Conservation (phyloP, 371 early-diverging fungal genomes). For the Actinomortierella ambigua region DNA sequence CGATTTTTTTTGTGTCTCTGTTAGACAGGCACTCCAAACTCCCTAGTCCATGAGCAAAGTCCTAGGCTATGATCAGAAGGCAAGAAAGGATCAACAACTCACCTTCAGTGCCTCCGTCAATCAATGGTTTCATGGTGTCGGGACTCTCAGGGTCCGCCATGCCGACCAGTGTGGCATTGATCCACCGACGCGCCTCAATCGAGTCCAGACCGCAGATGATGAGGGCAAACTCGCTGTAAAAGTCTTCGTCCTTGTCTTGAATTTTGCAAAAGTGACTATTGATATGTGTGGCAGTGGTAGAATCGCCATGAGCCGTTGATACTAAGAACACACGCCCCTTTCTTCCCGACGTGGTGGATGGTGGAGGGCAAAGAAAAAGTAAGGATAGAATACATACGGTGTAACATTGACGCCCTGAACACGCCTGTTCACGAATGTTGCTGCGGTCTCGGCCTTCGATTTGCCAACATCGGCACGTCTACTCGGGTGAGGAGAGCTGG, state of each 20-base stretch:
- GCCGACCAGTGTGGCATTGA: slow-evolving; percentile 85
- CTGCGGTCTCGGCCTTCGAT: slow-evolving; percentile 87
- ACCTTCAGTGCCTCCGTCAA: slow-evolving; percentile 98
- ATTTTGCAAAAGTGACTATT: slow-evolving; percentile 81
- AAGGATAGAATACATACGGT: slow-evolving; percentile 62
- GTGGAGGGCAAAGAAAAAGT: neutral
- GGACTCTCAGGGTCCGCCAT: slow-evolving; percentile 78
- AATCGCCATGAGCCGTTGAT: slow-evolving; percentile 13
- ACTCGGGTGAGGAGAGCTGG: neutral
- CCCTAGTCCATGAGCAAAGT: too few relatives aligned
- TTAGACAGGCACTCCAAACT: too few relatives aligned
- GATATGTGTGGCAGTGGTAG: neutral
- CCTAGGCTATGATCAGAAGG: too few relatives aligned
- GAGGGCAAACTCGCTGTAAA: slow-evolving; percentile 85
- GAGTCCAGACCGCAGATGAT: slow-evolving; percentile 95
- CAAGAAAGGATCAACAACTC: slow-evolving; percentile 1
- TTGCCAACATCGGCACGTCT: slow-evolving; percentile 81
- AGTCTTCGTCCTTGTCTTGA: slow-evolving; percentile 93
- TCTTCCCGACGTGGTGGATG: too few relatives aligned
- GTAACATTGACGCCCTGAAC: slow-evolving; percentile 81
- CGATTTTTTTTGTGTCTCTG: neutral
- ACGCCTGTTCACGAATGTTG: slow-evolving; percentile 86
- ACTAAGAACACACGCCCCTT: too few relatives aligned
- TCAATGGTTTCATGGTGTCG: slow-evolving; percentile 79
- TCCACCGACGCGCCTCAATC: slow-evolving; percentile 96